These are phyloP conservation scores for Cyclostephanos tholiformis DNA, from an alignment of 108 stramenopile genomes.

Conservation along the genomic window DNA sequence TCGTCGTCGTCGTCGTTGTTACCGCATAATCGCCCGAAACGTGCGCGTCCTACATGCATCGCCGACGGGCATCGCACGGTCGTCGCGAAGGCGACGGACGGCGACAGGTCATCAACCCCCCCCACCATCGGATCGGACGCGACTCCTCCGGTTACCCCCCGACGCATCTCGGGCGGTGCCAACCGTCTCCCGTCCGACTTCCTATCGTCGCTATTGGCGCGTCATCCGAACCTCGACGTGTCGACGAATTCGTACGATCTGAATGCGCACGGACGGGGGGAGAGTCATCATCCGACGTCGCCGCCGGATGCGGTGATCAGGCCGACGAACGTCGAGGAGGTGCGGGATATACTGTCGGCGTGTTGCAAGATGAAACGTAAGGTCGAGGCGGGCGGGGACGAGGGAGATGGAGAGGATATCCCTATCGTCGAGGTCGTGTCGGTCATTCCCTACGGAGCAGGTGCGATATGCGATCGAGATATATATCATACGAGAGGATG, in stretches of 20 bases:
- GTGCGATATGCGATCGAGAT: too few species aligned
- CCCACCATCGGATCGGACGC: too few species aligned
- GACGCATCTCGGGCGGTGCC: background rate
- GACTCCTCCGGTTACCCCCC: too few species aligned
- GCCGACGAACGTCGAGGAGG: conserved; percentile 77
- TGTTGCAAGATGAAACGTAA: conserved; percentile 52
- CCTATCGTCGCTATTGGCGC: conserved; percentile 17
- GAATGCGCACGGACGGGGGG: conserved; percentile 76
- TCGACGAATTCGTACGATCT: conserved; percentile 68
- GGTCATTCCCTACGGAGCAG: conserved; percentile 92
- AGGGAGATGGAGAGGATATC: conserved; percentile 6
- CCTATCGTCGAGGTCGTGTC: conserved; percentile 62
- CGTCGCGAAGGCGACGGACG: too few species aligned
- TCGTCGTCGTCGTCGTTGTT: too few species aligned
- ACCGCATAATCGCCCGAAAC: too few species aligned
- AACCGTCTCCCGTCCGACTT: conserved; percentile 38
- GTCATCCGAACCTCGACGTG: conserved; percentile 43
- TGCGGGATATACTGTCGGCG: conserved; percentile 59
- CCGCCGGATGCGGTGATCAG: conserved; percentile 80
- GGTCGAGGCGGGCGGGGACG: background rate
- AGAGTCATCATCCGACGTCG: conserved; percentile 65
- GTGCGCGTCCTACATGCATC: too few species aligned
- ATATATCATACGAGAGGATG: too few species aligned
- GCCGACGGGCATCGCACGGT: too few species aligned
- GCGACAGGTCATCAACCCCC: too few species aligned